Evolutionary conservation across 2,329 filamentous ascomycete species (phyloP).

Genomic region (Scortechinia acanthostroma): DNA sequence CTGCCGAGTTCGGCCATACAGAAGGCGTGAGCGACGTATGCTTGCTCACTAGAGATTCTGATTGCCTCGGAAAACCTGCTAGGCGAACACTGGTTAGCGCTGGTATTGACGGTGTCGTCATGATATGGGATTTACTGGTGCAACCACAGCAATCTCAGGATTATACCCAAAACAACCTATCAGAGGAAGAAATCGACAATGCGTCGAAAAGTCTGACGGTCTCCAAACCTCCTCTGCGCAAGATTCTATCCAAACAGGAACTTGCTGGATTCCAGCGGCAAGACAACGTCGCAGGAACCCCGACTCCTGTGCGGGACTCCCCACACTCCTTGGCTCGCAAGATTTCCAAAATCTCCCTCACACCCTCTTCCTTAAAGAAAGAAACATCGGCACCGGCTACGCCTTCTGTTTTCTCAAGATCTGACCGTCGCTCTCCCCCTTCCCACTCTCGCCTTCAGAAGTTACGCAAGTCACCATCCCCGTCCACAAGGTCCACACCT

Average conservation of each 20-base stretch:
- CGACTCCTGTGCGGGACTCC: constrained; percentile 16
- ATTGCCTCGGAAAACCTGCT: constrained; percentile 12
- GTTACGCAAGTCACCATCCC: not conserved
- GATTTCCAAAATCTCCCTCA: constrained; percentile 40
- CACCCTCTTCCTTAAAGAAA: constrained; percentile 17
- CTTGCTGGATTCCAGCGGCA: constrained; percentile 45
- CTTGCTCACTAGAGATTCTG: constrained; percentile 25
- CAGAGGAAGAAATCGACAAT: constrained; percentile 21
- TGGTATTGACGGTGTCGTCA: constrained; percentile 37
- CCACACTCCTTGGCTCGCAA: constrained; percentile 33
- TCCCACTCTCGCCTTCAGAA: not conserved
- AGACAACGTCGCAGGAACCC: constrained; percentile 16
- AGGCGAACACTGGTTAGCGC: constrained; percentile 29
- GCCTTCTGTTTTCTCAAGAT: not conserved
- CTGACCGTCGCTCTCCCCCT: not conserved
- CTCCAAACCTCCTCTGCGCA: constrained; percentile 46
- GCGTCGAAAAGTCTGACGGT: constrained; percentile 25
- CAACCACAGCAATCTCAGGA: constrained; percentile 18
- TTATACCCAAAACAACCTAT: constrained; percentile 12
- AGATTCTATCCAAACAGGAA: constrained; percentile 52
- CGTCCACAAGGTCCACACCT: not conserved
- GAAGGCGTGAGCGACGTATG: constrained; percentile 55
- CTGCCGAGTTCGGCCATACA: constrained; percentile 57
- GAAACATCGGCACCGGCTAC: constrained; percentile 8
- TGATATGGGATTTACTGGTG: constrained; percentile 32